Base-by-base conservation (phyloP, 1,284 basidiomycete species). In the Marasmius oreades region DNA sequence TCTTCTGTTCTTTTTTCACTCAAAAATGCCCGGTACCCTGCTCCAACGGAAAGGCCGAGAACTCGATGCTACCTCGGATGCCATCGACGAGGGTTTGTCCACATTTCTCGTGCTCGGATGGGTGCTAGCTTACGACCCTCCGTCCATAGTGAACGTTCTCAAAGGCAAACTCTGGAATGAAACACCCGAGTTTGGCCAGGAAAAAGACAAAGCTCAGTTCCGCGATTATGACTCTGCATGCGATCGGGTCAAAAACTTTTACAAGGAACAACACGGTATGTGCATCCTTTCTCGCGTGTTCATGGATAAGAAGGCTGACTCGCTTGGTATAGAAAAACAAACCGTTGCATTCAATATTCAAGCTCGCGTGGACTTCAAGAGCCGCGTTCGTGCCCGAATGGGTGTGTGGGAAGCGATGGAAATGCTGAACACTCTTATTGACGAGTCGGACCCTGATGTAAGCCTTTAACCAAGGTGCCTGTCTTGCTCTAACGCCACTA, bases 321-420 rank as follows among this genome's bases (percentile, higher is more conserved):
- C 12, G 14, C 26, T n/a, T 58, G 14, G 33, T 58, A 52, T 68
- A 91, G 88, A 85, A 65, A 95, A 95, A 67, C 93, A 96, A 72
- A 95, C 93, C 0, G 80, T 94, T 11, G 88, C 79, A 23, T 95
- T 85, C 77, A 95, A 95, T 69, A 77, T 92, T 61, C 77, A 83
- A 50, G 86, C 85, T 16, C 85, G 90, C 8, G 83, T 81, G n/a
- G 79, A 85, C 56, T 90, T 90, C 73, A 85, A 86, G 64, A 84
- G 74, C 62, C 78, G 71, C 43, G 80, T 76, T 54, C 80, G 85
- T 39, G 85, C 80, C 3, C 76, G 82, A n/a, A 90, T 53, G 53
- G 51, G 78, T 53, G 77, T 96, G 33, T 95, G 93, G 93, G 86
- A 93, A 66, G 93, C 93, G 5, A 93, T 95, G 72, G 92, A 95